Evolutionary conservation across 1,284 basidiomycete species (phyloP), one percentile per base, ranked within the genome.

Genomic region (Exobasidium rhododendri): DNA sequence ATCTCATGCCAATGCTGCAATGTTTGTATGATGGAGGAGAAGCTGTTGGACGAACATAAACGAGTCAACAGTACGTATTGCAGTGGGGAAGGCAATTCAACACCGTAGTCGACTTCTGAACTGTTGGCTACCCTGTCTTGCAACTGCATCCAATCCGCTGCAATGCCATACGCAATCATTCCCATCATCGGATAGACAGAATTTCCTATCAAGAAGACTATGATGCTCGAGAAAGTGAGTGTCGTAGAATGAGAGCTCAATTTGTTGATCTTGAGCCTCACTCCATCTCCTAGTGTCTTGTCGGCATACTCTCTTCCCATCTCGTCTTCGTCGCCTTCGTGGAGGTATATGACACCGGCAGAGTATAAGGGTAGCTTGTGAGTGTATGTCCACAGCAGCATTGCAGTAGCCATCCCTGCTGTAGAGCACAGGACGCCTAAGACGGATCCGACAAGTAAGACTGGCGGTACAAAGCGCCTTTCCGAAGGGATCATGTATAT

Each of bases 31-130:
- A 64, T 22, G 17, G 63, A 50, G 22, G 45, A 56, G 13, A 56
- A 52, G 24, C 62, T 58, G 52, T 62, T 29, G 11, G 28, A 43
- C 14, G 52, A 40, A 24, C 59, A 62, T n/a, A 64, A 44, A 30
- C 61, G 63, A 20, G 53, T 29, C 0, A 64, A 54, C 10, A 64
- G 63, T 2, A 54, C 56, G 44, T 64, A 64, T 54, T 64, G 63
- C 2, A 61, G 29, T 17, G 63, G 58, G 17, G 63, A 61, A 0
- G 63, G 63, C 22, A 64, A 59, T 26, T 61, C 14, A 45, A 56
- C 59, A 40, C 7, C 10, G 35, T 10, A 7, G 17, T 40, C 35
- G 13, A 22, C 11, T 10, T 28, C 24, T 4, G 24, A 22, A 22
- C 31, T 22, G n/a, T 46, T 24, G 2, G 53, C 47, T 10, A 61